Evolutionary conservation across 805 yeast genomes (phyloP).

Genomic region (Nadsonia fulvescens): DNA sequence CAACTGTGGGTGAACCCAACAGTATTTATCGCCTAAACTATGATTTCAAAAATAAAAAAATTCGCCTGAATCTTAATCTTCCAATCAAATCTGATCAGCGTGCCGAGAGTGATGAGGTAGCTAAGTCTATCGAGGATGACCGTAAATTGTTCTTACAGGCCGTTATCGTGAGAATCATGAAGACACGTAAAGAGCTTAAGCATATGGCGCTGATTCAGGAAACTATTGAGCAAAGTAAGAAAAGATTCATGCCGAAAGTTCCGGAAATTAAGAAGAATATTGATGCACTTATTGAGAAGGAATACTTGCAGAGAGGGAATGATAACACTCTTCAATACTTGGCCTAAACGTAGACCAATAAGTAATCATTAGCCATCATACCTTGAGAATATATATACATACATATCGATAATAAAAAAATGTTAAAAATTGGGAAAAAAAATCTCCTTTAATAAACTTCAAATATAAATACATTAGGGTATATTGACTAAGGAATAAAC

Average conservation of each 20-base stretch:
- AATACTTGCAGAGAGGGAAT: no score
- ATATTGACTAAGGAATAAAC: no score
- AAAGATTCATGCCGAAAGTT: slow-evolving; percentile 70
- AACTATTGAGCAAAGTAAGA: slow-evolving; percentile 67
- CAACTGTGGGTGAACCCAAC: slow-evolving; percentile 29
- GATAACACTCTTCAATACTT: no score
- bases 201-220: slow-evolving; percentile 75
- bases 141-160: slow-evolving; percentile 77
- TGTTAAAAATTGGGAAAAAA: no score
- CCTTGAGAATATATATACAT: no score
- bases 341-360: no score
- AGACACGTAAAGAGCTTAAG: slow-evolving; percentile 63
- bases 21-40: slow-evolving; percentile 53
- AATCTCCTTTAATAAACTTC: no score
- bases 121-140: slow-evolving; percentile 70
- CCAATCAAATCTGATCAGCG: slow-evolving; percentile 39
- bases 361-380: no score
- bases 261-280: slow-evolving; percentile 77
- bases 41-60: slow-evolving; percentile 72
- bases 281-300: slow-evolving; percentile 69
- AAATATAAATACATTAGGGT: no score
- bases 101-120: slow-evolving; percentile 56
- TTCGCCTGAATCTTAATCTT: slow-evolving; percentile 59
- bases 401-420: no score
- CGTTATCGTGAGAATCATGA: slow-evolving; percentile 91